Evolutionary conservation across 2,329 filamentous ascomycete genomes (phyloP).

Genomic region (Rhynchosporium secalis): DNA sequence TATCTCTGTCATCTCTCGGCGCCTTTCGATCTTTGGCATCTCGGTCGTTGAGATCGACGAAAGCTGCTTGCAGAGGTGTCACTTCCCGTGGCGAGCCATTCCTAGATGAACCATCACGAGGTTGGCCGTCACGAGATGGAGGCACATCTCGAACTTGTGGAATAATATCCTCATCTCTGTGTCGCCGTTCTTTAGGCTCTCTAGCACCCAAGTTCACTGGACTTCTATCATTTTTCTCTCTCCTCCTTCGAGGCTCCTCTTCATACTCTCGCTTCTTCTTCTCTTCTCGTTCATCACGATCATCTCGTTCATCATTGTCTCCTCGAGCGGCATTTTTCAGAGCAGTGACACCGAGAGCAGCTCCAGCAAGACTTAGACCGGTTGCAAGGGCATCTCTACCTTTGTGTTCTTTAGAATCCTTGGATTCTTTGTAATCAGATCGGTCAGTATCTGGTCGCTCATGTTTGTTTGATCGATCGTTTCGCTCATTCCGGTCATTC

Average conservation of each 20-base stretch:
- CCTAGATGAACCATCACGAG: slow-evolving; percentile 12
- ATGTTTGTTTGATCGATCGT: slow-evolving; percentile 26
- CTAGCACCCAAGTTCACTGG: slow-evolving; percentile 29
- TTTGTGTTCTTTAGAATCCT: slow-evolving; percentile 31
- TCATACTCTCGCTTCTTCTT: slow-evolving; percentile 34
- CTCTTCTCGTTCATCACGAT: slow-evolving; percentile 32
- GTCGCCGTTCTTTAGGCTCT: slow-evolving; percentile 31
- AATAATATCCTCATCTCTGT: slow-evolving; percentile 29
- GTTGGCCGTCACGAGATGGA: slow-evolving; percentile 21
- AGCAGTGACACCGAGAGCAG: slow-evolving; percentile 38
- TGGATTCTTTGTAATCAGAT: slow-evolving; percentile 20
- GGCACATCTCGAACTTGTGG: slow-evolving; percentile 23
- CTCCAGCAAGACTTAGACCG: slow-evolving; percentile 38
- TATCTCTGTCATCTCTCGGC: slow-evolving; percentile 36
- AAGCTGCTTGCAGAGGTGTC: slow-evolving; percentile 22
- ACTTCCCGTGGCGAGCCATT: slow-evolving; percentile 18
- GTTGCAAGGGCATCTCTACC: slow-evolving; percentile 37
- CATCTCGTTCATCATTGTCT: slow-evolving; percentile 34
- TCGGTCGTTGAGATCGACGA: slow-evolving; percentile 39
- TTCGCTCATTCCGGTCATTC: slow-evolving; percentile 12
- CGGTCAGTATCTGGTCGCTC: slow-evolving; percentile 18
- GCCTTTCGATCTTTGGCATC: slow-evolving; percentile 50
- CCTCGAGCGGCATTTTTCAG: slow-evolving; percentile 34
- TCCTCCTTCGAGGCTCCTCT: slow-evolving; percentile 35
- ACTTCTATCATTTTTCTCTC: slow-evolving; percentile 33